Evolutionary conservation across 176 grass and related monocot genomes (phyloP).

Genomic region (Alloteropsis semialata): DNA sequence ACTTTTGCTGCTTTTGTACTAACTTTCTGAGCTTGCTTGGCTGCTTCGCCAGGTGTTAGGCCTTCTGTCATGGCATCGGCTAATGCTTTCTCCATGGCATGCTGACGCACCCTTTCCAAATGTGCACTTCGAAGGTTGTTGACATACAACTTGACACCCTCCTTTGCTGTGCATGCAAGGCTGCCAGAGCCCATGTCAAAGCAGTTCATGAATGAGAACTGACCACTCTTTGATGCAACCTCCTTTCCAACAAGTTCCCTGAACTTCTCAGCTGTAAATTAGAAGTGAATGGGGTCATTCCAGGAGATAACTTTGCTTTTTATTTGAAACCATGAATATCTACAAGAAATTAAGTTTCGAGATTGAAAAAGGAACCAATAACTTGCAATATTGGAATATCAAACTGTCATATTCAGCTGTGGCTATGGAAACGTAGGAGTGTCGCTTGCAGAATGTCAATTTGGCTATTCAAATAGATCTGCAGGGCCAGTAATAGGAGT

Average conservation of each 20-base stretch:
- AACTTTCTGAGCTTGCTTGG: constrained; percentile 80
- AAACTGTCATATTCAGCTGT: background rate
- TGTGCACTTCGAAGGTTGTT: constrained; percentile 76
- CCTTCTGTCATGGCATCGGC: constrained; percentile 70
- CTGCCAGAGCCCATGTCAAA: constrained; percentile 92
- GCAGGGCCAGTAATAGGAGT: background rate
- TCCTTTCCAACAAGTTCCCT: constrained; percentile 94
- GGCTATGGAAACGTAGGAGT: background rate
- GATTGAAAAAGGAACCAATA: background rate
- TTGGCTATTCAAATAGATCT: constrained; percentile 7
- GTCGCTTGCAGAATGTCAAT: constrained; percentile 2
- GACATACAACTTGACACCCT: constrained; percentile 84
- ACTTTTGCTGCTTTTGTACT: constrained; percentile 79
- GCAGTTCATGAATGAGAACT: constrained; percentile 97
- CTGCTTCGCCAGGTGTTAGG: constrained; percentile 45
- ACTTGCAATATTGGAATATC: background rate
- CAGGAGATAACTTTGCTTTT: background rate
- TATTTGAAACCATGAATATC: background rate
- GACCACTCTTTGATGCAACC: constrained; percentile 83
- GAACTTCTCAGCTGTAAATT: constrained; percentile 86
- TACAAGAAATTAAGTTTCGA: background rate
- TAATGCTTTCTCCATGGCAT: constrained; percentile 65
- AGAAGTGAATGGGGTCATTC: background rate
- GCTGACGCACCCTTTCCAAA: constrained; percentile 60
- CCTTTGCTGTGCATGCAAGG: constrained; percentile 75